Evolutionary conservation across 768 basidiomycete genomes (phyloP).

Genomic region (Auricularia sp.): DNA sequence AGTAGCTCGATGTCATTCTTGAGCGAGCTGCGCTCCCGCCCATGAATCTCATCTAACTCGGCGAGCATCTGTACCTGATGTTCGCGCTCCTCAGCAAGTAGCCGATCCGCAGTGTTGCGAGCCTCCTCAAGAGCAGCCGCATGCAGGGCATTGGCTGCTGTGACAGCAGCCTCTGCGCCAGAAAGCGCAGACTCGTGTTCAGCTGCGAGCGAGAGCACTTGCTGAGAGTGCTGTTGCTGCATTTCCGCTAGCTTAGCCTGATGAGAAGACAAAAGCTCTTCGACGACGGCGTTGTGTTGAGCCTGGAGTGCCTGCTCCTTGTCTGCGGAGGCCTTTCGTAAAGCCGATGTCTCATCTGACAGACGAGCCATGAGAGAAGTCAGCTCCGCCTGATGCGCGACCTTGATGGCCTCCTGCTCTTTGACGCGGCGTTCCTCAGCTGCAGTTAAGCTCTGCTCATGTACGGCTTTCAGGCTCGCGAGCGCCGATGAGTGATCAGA

Average conservation of each 20-base stretch:
- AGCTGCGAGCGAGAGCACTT: constrained; percentile 14
- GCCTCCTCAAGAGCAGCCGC: constrained; percentile 22
- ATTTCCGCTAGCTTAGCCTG: neutral
- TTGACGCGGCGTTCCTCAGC: neutral
- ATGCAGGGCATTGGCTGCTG: constrained; percentile 23
- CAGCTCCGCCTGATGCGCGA: constrained; percentile 33
- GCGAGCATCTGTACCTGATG: constrained; percentile 35
- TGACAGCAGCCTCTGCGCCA: constrained; percentile 11
- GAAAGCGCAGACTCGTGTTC: constrained; percentile 6
- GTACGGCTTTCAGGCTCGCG: constrained; percentile 3
- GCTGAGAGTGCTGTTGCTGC: constrained; percentile 1
- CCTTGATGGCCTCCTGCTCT: constrained; percentile 31
- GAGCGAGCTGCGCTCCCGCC: constrained; percentile 36
- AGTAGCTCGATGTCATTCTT: constrained; percentile 24
- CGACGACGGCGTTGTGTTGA: constrained; percentile 17
- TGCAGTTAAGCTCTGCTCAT: neutral
- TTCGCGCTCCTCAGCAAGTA: constrained; percentile 38
- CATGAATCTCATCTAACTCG: constrained; percentile 41
- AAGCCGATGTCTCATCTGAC: constrained; percentile 12
- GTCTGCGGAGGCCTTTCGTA: neutral
- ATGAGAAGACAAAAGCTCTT: neutral
- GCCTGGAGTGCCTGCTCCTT: constrained; percentile 37
- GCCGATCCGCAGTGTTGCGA: constrained; percentile 33
- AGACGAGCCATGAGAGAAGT: constrained; percentile 27
- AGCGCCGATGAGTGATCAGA: constrained; percentile 10